These are phyloP conservation scores for Phytophthora hybrid DNA, from an alignment of 352 stramenopile genomes.

Conservation along the genomic window DNA sequence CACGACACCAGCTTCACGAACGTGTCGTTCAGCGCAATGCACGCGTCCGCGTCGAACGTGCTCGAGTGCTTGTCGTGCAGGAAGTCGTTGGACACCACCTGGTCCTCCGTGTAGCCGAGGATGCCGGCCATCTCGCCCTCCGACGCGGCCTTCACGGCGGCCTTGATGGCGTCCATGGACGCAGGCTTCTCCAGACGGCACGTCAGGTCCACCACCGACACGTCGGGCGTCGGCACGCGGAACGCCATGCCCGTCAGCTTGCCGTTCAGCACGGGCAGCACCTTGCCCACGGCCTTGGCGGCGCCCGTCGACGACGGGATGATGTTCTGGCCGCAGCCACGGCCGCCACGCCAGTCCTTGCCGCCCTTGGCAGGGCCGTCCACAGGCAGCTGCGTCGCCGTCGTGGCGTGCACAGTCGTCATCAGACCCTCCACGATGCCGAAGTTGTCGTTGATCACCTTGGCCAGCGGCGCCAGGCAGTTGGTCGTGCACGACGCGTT, in stretches of 20 bases:
- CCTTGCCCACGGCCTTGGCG: too few relatives aligned
- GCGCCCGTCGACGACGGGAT: too few relatives aligned
- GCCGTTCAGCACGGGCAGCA: conserved; percentile 92
- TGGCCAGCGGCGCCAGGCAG: too few relatives aligned
- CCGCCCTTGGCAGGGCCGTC: too few relatives aligned
- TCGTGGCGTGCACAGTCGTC: too few relatives aligned
- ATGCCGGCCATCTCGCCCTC: conserved; percentile 96
- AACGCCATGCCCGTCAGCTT: conserved; percentile 94
- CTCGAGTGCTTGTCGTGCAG: conserved; percentile 44
- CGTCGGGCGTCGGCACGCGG: conserved; percentile 90
- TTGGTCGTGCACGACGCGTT: too few relatives aligned
- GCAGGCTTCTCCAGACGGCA: conserved; percentile 84
- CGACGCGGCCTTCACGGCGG: conserved; percentile 93
- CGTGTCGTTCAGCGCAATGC: conserved; percentile 91
- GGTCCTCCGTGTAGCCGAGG: conserved; percentile 14
- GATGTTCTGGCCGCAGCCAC: too few relatives aligned
- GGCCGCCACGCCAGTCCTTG: too few relatives aligned
- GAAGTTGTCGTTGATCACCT: too few relatives aligned
- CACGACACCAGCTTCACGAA: conserved; percentile 99
- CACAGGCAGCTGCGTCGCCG: too few relatives aligned
- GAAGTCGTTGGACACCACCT: too few relatives aligned
- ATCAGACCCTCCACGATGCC: too few relatives aligned
- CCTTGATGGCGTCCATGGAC: conserved; percentile 98
- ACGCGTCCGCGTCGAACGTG: conserved; percentile 41
- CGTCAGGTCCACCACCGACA: conserved; percentile 93